Evolutionary conservation across 1,139 yeast species (phyloP), one percentile per base, ranked within the genome.

Genomic region (Saccharomyces hybrid): DNA sequence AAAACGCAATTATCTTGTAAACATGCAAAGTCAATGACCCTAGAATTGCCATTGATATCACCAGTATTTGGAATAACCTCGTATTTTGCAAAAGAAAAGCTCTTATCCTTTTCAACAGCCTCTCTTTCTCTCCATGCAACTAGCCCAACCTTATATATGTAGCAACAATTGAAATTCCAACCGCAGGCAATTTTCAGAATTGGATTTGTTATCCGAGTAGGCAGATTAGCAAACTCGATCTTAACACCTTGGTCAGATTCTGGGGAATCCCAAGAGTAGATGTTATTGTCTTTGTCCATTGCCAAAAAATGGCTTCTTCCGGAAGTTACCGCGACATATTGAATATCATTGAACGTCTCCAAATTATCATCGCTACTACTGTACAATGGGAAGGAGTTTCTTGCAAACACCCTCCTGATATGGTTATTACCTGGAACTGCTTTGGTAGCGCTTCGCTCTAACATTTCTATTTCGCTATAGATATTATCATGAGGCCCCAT

Each of bases 251-350:
- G 66, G 29, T 72, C 68, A 7, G 73, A 70, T 4, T 71, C 71
- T 0, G 67, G 61, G 34, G 75, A 70, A 64, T 86, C 95, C 91
- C 93, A 86, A 0, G 82, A 75, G 75, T 82, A 84, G 1, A 86
- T 61, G 9, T 72, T 67, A 48, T 80, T 78, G 1, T 71, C 54
- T n/a, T 75, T 71, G 60, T 83, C 88, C 52, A 86, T 68, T 0
- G 85, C 93, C 11, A 86, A 69, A 50, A 86, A 76, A 66, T 84
- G 91, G 48, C 79, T 75, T 57, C 95, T 70, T 0, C 95, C 95
- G 48, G 87, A 78, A 12, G 84, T 75, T 2, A 86, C 75, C 2
- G 82, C 75, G 1, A 78, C 65, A 52, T 84, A 73, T 55, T 70
- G 73, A 6, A 65, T 60, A 2, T 64, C 52, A 24, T 66, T 63